Evolutionary conservation across 441 rosid species (phyloP).

Genomic region (Populus hybrid): DNA sequence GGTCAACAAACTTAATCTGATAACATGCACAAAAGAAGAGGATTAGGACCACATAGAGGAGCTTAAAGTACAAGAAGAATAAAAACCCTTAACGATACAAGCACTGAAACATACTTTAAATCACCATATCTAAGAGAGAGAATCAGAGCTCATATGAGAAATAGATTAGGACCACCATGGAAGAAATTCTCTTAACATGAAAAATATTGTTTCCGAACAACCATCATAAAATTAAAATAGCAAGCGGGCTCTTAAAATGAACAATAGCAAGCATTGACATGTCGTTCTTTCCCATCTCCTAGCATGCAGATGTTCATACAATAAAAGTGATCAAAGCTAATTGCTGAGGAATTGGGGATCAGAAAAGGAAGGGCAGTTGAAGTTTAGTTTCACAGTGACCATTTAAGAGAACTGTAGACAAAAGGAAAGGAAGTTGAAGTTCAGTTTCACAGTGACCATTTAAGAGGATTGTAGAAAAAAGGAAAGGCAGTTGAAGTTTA

Average conservation of each 20-base stretch:
- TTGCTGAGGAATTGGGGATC: background rate
- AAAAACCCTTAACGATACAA: background rate
- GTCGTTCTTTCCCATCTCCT: background rate
- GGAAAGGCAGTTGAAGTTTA: background rate
- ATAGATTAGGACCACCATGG: background rate
- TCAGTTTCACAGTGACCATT: no score
- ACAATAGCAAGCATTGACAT: background rate
- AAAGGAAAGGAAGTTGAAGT: no score
- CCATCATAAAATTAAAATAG: background rate
- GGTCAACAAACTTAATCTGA: slow-evolving; percentile 89
- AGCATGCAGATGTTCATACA: background rate
- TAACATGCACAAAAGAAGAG: slow-evolving; percentile 13
- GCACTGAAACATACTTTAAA: background rate
- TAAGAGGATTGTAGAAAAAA: no score
- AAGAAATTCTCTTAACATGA: background rate
- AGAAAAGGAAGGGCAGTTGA: background rate
- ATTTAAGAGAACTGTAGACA: background rate
- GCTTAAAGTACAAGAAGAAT: background rate
- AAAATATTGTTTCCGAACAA: background rate
- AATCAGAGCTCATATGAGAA: background rate
- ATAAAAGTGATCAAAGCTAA: background rate
- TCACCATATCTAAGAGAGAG: background rate
- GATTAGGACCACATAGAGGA: background rate
- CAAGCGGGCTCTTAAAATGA: background rate
- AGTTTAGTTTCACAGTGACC: background rate